Base-by-base conservation (phyloP, 1,139 yeast species). In the Geotrichum australiense region DNA sequence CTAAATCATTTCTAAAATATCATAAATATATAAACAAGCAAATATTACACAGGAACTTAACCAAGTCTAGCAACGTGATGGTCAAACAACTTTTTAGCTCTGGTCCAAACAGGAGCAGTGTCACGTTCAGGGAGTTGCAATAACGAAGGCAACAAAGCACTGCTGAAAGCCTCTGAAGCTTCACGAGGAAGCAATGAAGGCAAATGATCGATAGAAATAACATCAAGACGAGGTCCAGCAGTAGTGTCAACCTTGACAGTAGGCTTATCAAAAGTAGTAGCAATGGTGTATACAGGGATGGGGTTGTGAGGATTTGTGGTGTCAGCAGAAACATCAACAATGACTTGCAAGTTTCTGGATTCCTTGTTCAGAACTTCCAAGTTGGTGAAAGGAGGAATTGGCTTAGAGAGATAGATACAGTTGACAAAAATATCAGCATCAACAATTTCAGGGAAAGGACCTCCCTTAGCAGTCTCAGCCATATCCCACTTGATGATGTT, bases 241-340 rank as follows among this genome's bases (percentile, higher is more conserved):
- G 80, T 70, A 33, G 91, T 79, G 50, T 78, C 75, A 35, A 89
- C 97, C 11, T 67, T 65, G 34, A 85, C 96, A 6, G 96, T 87
- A 53, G 98, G 99, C 54, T 84, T 77, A 52, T 77, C 75, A 68
- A 91, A 91, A 11, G 82, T 89, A 24, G 98, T 91, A 45, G 95
- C 94, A 53, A 85, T 71, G 25, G 76, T 71, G 65, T 91, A 93
- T 45, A 91, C 91, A 50, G 98, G 98, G 50, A 91, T 76, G 48
- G 98, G 98, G 68, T 91, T 91, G 70, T 87, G 93, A 47, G 97
- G 97, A 65, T 91, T 93, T 44, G 98, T 91, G 40, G 97, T 91
- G 66, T 93, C 98, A 46, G 98, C 98, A 45, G 96, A 85, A 45
- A 91, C 98, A 64, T 91, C 98, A 41, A 91, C 96, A 51, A 93